Evolutionary conservation across 1,284 basidiomycete species (phyloP), one percentile per base, ranked within the genome.

Genomic region (Malassezia caprae): DNA sequence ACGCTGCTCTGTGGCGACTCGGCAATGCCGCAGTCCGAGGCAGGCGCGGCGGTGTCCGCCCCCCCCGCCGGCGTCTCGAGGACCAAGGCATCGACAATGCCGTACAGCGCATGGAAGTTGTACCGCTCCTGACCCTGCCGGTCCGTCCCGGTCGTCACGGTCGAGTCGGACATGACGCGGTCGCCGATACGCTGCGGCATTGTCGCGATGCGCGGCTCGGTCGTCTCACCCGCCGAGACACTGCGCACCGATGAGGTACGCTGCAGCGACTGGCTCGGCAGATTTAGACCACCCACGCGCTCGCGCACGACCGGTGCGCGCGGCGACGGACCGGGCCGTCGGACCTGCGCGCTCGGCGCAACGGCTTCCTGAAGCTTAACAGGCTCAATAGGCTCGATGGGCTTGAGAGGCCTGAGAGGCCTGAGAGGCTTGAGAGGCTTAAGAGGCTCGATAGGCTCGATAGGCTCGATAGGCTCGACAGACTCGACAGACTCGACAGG

Each of bases 31-130:
- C 8, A 3, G 4, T 39, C 37, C 8, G 19, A 32, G 19, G 26
- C 13, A 21, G n/a, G n/a, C 12, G 40, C 12, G 6, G 27, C 17
- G 26, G 27, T 17, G 3, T 28, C 43, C 8, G n/a, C 5, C 10
- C 7, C 39, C 12, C 17, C 17, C 6, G 26, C 7, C 11, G 26
- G 21, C 31, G 45, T 30, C 39, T 52, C 55, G 19, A 52, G 26
- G 23, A 45, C 55, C 8, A 57, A 11, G 15, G 55, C 55, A 42
- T 57, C 50, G n/a, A 57, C 55, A 48, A 57, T 57, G 32, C 55
- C 45, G 15, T 57, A 57, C 31, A 57, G 41, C 12, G 55, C 55
- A 47, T 52, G 44, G 30, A 57, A 47, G 32, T 56, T 56, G 54
- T 56, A 56, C 27, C 27, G 50, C 27, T 56, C 53, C 24, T 42